Conservation (phyloP, 73 alveolate genomes). For the Uronychia setigera region DNA sequence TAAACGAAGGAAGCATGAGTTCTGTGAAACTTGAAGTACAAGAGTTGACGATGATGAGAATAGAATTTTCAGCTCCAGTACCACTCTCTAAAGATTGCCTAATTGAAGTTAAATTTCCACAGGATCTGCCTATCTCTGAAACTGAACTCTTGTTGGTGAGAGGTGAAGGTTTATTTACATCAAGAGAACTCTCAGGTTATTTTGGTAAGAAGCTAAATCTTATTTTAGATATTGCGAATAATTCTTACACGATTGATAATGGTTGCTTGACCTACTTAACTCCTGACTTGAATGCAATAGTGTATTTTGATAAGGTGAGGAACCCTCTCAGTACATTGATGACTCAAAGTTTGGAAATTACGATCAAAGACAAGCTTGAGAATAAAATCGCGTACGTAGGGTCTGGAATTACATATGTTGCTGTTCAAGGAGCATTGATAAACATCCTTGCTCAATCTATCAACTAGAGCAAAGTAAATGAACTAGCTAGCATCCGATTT, state of each 20-base stretch:
- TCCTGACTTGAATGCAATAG: not conserved
- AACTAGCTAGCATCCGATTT: not conserved
- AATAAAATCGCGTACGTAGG: not conserved
- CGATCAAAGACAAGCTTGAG: not conserved
- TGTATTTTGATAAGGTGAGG: not conserved
- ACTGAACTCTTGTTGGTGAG: not conserved
- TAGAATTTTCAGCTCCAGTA: not conserved
- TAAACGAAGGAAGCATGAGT: slow-evolving; percentile 10
- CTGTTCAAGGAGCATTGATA: not conserved
- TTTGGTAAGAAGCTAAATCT: not conserved
- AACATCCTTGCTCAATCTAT: not conserved
- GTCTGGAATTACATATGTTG: not conserved
- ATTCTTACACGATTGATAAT: not conserved
- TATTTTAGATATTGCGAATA: not conserved
- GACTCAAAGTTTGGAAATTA: not conserved
- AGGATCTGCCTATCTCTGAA: not conserved
- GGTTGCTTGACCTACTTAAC: not conserved
- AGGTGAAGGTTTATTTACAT: not conserved
- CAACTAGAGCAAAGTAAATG: not conserved
- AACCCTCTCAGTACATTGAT: not conserved
- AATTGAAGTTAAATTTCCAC: not conserved
- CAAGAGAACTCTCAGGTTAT: not conserved
- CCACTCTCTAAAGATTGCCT: not conserved
- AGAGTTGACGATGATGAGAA: not conserved
- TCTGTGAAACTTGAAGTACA: not conserved